These are phyloP conservation scores for Suillus subaureus DNA, from an alignment of 768 basidiomycete species.

Conservation along the genomic window DNA sequence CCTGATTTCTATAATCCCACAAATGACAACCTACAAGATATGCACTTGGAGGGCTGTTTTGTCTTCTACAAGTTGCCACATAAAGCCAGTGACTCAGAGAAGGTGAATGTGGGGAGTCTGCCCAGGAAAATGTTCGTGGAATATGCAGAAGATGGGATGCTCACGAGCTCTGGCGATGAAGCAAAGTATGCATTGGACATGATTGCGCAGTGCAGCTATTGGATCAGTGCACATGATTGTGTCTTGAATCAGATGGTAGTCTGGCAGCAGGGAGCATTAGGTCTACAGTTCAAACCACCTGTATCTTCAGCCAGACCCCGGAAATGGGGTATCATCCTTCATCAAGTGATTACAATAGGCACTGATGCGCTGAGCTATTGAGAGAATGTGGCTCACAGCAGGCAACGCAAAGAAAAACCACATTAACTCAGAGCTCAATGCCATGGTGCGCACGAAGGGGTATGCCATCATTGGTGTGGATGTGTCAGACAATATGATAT, in stretches of 20 bases:
- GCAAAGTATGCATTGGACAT: slow-evolving; percentile 86
- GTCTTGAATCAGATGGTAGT: slow-evolving; percentile 93
- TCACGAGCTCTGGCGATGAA: slow-evolving; percentile 79
- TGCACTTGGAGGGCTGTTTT: slow-evolving; percentile 49
- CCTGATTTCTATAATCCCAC: slow-evolving; percentile 64
- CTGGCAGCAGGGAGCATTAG: slow-evolving; percentile 59
- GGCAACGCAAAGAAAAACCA: slow-evolving; percentile 98
- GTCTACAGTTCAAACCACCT: slow-evolving; percentile 51
- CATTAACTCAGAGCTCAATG: slow-evolving; percentile 97
- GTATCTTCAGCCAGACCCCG: slow-evolving; percentile 28
- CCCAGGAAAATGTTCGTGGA: slow-evolving; percentile 88
- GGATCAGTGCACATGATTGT: slow-evolving; percentile 92
- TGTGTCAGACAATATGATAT: slow-evolving; percentile 82
- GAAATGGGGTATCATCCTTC: slow-evolving; percentile 90
- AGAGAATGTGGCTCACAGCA: slow-evolving; percentile 97
- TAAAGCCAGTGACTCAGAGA: slow-evolving; percentile 78
- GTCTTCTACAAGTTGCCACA: slow-evolving; percentile 93
- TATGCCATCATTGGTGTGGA: slow-evolving; percentile 97
- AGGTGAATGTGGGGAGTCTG: slow-evolving; percentile 93
- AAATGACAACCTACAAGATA: slow-evolving; percentile 60
- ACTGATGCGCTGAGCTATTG: slow-evolving; percentile 95
- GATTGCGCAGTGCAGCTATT: slow-evolving; percentile 95
- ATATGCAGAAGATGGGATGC: slow-evolving; percentile 82
- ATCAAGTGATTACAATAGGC: slow-evolving; percentile 98
- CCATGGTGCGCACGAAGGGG: slow-evolving; percentile 95